Evolutionary conservation across 2,329 filamentous ascomycete genomes (phyloP), one percentile per base, ranked within the genome.

Genomic region (Ophiostoma perfectum): DNA sequence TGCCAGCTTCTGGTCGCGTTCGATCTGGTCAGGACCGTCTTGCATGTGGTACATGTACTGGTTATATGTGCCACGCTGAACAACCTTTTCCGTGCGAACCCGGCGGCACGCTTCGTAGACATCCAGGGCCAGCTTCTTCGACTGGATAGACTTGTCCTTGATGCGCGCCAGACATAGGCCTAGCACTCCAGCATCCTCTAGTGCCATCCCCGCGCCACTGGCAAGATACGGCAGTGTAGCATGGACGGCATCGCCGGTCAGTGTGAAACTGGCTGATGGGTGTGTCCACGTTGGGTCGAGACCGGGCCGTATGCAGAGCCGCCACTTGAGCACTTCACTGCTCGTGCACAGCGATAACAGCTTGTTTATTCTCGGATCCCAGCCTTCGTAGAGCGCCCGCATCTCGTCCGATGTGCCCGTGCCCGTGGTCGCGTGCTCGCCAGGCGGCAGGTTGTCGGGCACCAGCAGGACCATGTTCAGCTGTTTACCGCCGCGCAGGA

Each of bases 311-410:
- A 78, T 81, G 69, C 77, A 79, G 4, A 83, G 78, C 4, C 78
- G 78, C 81, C 81, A 83, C 71, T 83, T 82, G 70, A 79, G 75
- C 47, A 81, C 80, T 60, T 78, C 75, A n/a, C 75, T 75, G 4
- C 76, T 76, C 47, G 78, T 76, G 9, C 77, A 75, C 70, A 76
- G 77, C n/a, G 69, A 74, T 0, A 80, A 74, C 27, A 76, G 73
- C 72, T 76, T 79, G 49, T 70, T 73, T 2, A 80, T 75, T 38
- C 75, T 73, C 0, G 77, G 74, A 55, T 79, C 77, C 79, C 79
- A 81, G 41, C 68, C 70, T 0, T 58, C 55, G 68, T 80, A 81
- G 11, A 77, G 75, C 6, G 72, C 70, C 41, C 73, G 73, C 70
- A 80, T 75, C 70, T 80, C 78, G 8, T 73, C 68, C 49, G 76